Evolutionary conservation across 176 grass and related monocot species (phyloP).

Genomic region (Luzula sylvatica): DNA sequence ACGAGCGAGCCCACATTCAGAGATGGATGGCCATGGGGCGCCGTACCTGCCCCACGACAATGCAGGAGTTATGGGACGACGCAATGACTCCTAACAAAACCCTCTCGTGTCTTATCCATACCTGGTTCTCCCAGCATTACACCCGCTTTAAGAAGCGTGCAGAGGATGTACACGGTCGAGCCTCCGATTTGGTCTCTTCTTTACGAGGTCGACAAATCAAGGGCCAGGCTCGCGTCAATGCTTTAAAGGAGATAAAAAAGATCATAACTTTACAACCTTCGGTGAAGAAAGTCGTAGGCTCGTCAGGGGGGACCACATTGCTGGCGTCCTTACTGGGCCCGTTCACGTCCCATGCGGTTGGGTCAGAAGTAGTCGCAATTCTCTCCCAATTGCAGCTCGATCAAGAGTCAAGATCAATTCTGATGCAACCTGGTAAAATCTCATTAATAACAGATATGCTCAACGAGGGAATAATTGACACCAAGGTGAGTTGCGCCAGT

Average conservation of each 20-base stretch:
- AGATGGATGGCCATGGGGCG: conserved; percentile 78
- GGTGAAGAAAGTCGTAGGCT: conserved; percentile 54
- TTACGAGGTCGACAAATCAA: conserved; percentile 64
- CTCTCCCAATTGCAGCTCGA: conserved; percentile 58
- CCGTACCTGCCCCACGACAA: conserved; percentile 91
- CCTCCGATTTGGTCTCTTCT: conserved; percentile 47
- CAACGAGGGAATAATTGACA: conserved; percentile 71
- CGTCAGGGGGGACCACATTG: conserved; percentile 39
- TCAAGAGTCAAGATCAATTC: conserved; percentile 40
- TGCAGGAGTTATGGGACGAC: conserved; percentile 98
- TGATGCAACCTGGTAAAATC: conserved; percentile 87
- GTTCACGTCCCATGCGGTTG: conserved; percentile 77
- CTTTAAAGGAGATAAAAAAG: conserved; percentile 53
- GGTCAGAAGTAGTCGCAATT: conserved; percentile 79
- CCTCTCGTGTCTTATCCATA: conserved; percentile 71
- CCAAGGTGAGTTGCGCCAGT: conserved; percentile 74
- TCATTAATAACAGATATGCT: conserved; percentile 87
- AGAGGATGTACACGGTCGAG: conserved; percentile 85
- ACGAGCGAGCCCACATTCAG: conserved; percentile 82
- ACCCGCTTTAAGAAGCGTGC: conserved; percentile 80
- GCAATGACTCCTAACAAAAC: conserved; percentile 81
- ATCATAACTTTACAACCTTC: conserved; percentile 49
- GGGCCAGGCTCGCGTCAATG: conserved; percentile 63
- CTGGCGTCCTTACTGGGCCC: conserved; percentile 71
- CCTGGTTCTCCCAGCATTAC: conserved; percentile 91